phyloP scores from a whole-genome alignment of 306 rosid genomes.

The Styphnolobium japonicum region DNA sequence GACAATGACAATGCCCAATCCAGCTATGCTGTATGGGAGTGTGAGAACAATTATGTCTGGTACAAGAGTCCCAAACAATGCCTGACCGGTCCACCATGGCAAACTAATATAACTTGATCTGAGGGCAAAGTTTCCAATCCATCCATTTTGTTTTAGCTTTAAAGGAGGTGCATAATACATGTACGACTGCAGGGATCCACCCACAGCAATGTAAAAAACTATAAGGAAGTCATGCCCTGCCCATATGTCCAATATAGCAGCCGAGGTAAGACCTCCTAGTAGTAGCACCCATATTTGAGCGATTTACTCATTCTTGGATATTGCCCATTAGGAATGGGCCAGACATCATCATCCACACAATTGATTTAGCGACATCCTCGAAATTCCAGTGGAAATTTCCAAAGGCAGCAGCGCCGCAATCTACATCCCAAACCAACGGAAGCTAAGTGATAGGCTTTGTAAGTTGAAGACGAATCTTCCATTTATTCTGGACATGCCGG shows the following conservation, averaged over 20 bases:
- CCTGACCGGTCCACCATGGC: too few relatives aligned
- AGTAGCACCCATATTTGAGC: conserved; percentile 74
- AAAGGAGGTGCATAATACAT: too few relatives aligned
- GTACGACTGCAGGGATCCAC: too few relatives aligned
- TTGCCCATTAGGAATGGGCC: conserved; percentile 75
- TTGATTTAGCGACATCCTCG: conserved; percentile 64
- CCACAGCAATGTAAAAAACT: too few relatives aligned
- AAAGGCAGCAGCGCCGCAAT: conserved; percentile 82
- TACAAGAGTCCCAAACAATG: too few relatives aligned
- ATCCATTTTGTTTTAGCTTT: too few relatives aligned
- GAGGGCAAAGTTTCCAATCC: too few relatives aligned
- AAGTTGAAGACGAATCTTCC: conserved; percentile 80
- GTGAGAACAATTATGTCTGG: too few relatives aligned
- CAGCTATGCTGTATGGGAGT: too few relatives aligned
- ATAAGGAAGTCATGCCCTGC: too few relatives aligned
- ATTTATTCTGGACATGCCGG: conserved; percentile 74
- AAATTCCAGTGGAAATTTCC: conserved; percentile 76
- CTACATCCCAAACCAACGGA: conserved; percentile 76
- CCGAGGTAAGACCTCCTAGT: conserved; percentile 58
- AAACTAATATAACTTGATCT: too few relatives aligned
- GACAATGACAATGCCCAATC: too few relatives aligned
- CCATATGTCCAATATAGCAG: conserved; percentile 65
- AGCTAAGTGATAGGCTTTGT: conserved; percentile 85
- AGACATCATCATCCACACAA: conserved; percentile 68
- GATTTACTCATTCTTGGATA: conserved; percentile 71